Evolutionary conservation across 2,329 filamentous ascomycete species (phyloP), one percentile per base, ranked within the genome.

Genomic region (Scytalidium sp.): DNA sequence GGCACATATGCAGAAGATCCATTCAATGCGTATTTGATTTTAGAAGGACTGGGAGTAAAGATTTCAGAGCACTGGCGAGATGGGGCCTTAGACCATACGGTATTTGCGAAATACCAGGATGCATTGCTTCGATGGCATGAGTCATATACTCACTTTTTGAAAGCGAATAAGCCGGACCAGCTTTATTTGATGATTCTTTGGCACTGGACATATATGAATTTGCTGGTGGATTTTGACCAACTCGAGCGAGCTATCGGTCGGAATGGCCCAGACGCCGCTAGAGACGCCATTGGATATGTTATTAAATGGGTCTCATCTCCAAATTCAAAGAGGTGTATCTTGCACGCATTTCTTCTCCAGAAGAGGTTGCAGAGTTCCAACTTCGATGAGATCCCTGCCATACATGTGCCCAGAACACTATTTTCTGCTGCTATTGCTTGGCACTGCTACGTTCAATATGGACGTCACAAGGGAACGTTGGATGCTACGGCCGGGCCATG

Each of bases 391-490:
- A 50, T 53, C 19, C 47, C 52, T 6, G 54, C 54, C 2, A 45
- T 56, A 2, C 54, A 56, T 43, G 47, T 56, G 17, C 50, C 54
- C 2, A 46, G 47, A n/a, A 46, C 41, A 10, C 43, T 56, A 23
- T 56, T 56, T 42, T 40, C 47, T 8, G 50, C 54, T 17, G 50
- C 47, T 15, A 46, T 43, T 17, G 43, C 17, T 8, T 41, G 40
- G 40, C 20, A 41, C 17, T 41, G 40, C 40, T 19, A 41, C 17
- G 20, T 41, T 41, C 40, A 41, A 10, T 41, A n/a, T 19, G 40
- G 17, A 8, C 40, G 8, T 8, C 9, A 9, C 10, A 19, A 8
- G 6, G 21, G 25, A 13, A 32, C 32, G 19, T 25, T 25, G 17
- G 45, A 49, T 27, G 20, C 41, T 23, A 32, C 20, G 20, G 15